Base-by-base conservation (phyloP, 352 stramenopile genomes). In the Globisporangium uncinulatum region DNA sequence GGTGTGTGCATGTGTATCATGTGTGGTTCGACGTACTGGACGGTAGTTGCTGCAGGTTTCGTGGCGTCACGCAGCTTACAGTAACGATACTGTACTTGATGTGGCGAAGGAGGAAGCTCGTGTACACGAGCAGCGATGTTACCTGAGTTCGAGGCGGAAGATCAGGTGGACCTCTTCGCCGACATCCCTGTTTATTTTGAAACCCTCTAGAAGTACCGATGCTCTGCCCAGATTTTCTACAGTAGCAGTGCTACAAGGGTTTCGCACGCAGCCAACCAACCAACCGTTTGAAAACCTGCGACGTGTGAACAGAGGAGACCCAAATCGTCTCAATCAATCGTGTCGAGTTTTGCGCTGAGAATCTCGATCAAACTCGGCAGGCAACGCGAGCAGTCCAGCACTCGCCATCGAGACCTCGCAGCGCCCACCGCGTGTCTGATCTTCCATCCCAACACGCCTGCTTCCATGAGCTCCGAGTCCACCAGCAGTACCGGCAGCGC, bases 401-500 rank as follows among this genome's bases (percentile, higher is more conserved):
- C 48, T 43, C 55, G 17, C 34, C 31, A 54, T 49, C 50, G 24
- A 34, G 20, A 20, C 8, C 43, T 31, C 19, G n/a, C 4, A 48
- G 43, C 43, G 24, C 24, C 24, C 24, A 29, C 24, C 24, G 24
- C 24, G 24, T 29, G 24, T 29, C 24, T 29, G 24, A 29, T 29
- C 24, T 29, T 29, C 24, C 24, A 29, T 29, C 24, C 24, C 24
- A 31, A 7, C 44, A 53, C 59, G 50, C 51, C 62, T 43, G 13
- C 36, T 31, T 58, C 32, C 36, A 86, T 83, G 72, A 72, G 48
- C 56, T 37, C 56, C n/a, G 10, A 31, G 37, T 37, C 24, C 29
- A 24, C 67, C 39, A 67, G 63, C 11, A 21, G 58, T 1, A 48
- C 5, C 39, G 17, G 39, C 39, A 44, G 39, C 39, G 39, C 43